Base-by-base conservation (phyloP, 2,329 filamentous ascomycete genomes). In the Xylaria hypoxylon region DNA sequence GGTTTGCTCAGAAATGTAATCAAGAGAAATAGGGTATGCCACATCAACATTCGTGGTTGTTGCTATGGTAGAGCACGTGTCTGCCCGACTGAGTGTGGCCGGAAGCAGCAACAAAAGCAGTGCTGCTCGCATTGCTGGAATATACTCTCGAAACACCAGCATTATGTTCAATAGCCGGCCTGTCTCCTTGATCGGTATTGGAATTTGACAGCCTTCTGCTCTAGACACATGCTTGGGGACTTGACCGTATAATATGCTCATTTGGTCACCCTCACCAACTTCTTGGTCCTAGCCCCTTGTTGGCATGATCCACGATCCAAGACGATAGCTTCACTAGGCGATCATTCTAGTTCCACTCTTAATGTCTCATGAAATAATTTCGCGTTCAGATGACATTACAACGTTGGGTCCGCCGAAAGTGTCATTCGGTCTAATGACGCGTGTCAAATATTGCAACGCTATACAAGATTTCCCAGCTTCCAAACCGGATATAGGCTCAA, bases 11-110 rank as follows among this genome's bases (percentile, higher is more conserved):
- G 62, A 53, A 17, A 75, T 72, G 62, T 84, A 84, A 6, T 72
- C 72, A 7, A 77, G 40, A 2, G 78, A 72, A 0, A 80, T 63
- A 17, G 74, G 76, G 11, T 74, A 68, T 45, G 80, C 71, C n/a
- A 82, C 73, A 5, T 79, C 70, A 15, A 81, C 78, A 5, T 76
- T 75, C 0, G 76, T 74, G 5, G 70, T 74, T 5, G 67, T 64
- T 47, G 78, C 69, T 26, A 83, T 72, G 4, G 73, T 78, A 24
- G 77, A 78, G 70, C 81, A 83, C 22, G 81, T 81, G 51, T 82
- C 76, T 24, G 73, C 75, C 26, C 56, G 47, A 28, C 68, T 68
- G 22, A 72, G 68, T 17, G 64, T 64, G 48, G 70, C 65, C 55
- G 69, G 44, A 47, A 69, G 31, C 47, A 65, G 62, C 38, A 69